Percentiles rank a stretch among this genome's conserved stretches.
Conservation (phyloP, 2,329 filamentous ascomycete species). For the Alternaria arbusti region DNA sequence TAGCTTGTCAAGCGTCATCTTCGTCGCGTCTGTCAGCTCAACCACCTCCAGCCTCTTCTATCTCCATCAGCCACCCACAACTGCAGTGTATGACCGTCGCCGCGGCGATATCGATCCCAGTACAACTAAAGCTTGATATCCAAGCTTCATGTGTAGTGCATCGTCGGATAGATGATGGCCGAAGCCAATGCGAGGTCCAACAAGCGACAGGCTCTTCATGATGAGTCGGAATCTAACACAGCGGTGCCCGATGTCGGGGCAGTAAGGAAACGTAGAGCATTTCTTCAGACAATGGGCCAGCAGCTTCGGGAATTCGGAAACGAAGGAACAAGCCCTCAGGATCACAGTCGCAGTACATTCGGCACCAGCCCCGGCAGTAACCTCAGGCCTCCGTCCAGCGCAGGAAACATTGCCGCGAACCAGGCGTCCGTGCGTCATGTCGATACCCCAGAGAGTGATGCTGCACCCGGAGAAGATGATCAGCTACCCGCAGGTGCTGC, state of each 20-base stretch:
- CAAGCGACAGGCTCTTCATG: constrained; percentile 20
- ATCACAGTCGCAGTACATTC: constrained; percentile 24
- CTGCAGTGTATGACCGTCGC: background rate
- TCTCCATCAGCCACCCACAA: background rate
- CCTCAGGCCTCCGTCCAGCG: constrained; percentile 12
- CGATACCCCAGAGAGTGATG: constrained; percentile 25
- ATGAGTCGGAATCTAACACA: constrained; percentile 8
- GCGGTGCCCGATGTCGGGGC: constrained; percentile 3
- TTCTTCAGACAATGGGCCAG: constrained; percentile 34
- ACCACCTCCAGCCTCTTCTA: background rate
- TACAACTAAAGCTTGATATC: background rate
- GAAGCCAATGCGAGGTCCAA: constrained; percentile 19
- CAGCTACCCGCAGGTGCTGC: constrained; percentile 24
- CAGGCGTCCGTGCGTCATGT: constrained; percentile 3
- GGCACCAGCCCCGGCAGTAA: constrained; percentile 19
- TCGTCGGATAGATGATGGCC: constrained; percentile 15
- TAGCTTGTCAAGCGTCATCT: background rate
- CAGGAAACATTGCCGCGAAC: constrained; percentile 2
- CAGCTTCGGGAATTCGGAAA: constrained; percentile 33
- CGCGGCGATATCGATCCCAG: background rate
- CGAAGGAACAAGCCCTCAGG: constrained; percentile 28
- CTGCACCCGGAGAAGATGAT: constrained; percentile 28
- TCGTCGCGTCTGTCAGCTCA: background rate
- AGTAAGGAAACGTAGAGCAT: constrained; percentile 28
- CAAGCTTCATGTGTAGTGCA: background rate